Percentiles rank a stretch among this genome's conserved stretches.
These are phyloP conservation scores for Wickerhamiella infanticola DNA, from an alignment of 1,139 yeast genomes.

Conservation along the genomic window DNA sequence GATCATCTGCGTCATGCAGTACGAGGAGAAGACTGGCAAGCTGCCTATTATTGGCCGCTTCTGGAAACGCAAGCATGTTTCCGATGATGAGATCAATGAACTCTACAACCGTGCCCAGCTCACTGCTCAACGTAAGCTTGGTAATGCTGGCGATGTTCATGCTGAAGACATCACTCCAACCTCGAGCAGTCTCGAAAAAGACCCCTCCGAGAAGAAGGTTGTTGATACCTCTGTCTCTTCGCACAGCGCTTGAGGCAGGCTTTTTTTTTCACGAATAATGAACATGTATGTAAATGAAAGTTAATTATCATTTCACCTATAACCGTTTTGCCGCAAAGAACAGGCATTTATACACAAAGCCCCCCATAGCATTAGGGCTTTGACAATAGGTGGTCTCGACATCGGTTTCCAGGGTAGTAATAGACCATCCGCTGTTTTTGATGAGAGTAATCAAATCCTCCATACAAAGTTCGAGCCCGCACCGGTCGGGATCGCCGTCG, in stretches of 20 bases:
- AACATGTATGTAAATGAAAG: no score
- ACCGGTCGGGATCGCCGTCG: constrained; percentile 34
- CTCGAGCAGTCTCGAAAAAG: neutral
- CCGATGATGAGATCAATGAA: constrained; percentile 19
- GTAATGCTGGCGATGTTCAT: neutral
- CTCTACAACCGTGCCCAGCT: constrained; percentile 20
- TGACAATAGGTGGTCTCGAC: constrained; percentile 42
- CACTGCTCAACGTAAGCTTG: constrained; percentile 4
- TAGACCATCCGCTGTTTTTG: constrained; percentile 37
- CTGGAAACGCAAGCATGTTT: constrained; percentile 16
- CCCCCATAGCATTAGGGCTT: constrained; percentile 39
- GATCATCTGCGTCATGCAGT: constrained; percentile 35
- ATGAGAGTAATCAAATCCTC: constrained; percentile 43
- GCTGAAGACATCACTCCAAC: neutral
- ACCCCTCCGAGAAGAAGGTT: neutral
- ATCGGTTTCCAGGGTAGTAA: constrained; percentile 32
- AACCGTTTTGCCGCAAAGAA: constrained; percentile 44
- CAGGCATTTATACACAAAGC: constrained; percentile 48
- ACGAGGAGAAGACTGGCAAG: constrained; percentile 38
- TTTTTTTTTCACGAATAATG: neutral
- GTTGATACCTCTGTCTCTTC: neutral
- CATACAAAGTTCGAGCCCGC: constrained; percentile 49
- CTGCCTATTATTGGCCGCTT: constrained; percentile 14
- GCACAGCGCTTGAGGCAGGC: neutral
- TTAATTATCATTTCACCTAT: no score